Evolutionary conservation across 352 stramenopile species (phyloP), one percentile per base, ranked within the genome.

Genomic region (Blastocystis hominis): DNA sequence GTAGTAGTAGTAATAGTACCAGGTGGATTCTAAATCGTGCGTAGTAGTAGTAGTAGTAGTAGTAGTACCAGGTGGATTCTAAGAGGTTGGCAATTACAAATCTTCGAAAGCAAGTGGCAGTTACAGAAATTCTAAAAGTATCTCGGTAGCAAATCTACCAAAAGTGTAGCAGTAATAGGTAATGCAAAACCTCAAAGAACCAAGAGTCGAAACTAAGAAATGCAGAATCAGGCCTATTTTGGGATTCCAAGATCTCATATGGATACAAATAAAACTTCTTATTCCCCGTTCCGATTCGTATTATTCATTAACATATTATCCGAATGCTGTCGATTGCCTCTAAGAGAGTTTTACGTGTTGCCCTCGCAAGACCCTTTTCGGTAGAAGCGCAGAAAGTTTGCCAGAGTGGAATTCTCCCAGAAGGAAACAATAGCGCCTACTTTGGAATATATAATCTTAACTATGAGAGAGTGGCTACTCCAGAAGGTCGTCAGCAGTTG

Each of bases 1-100:
- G 24, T 30, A 30, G 24, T 30, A 30, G 24, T 30, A 30, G 24
- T 30, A 30, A 0, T 30, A 30, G 24, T 30, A 30, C 24, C 24
- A 30, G 24, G 24, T 30, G 24, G 24, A 97, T 70, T 95, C 96
- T 90, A 96, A 96, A n/a, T n/a, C n/a, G n/a, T n/a, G n/a, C n/a
- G 24, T 30, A 30, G 24, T 30, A 30, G 24, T 30, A 30, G 24
- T 30, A 30, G 24, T 30, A 30, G 24, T 30, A 30, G 24, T 30
- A 30, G 24, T 30, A 30, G 24, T 30, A 30, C 24, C 24, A 30
- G 24, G 24, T 30, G 24, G 24, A 97, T 70, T 95, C 96, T 90
- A 96, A 96, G 89, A 95, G 98, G 89, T 97, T 30, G 24, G 24
- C 24, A 30, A 30, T 30, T 30, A 30, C 24, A 30, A 30, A 30